These are phyloP conservation scores for Diaporthe aspalathi DNA, from an alignment of 2,329 filamentous ascomycete species.

Conservation along the genomic window DNA sequence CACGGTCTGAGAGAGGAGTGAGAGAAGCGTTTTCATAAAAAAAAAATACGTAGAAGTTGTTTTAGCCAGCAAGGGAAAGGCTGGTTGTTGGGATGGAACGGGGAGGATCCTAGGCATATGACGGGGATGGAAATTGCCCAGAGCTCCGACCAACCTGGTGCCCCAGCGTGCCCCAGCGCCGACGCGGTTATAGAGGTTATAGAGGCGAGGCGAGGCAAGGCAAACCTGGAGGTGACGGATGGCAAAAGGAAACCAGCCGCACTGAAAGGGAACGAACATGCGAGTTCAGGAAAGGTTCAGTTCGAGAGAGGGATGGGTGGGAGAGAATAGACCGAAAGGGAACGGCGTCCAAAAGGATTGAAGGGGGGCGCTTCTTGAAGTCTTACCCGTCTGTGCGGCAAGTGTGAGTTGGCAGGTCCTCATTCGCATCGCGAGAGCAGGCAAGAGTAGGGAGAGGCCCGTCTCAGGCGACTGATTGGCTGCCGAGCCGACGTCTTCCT, in stretches of 20 bases:
- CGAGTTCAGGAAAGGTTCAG: background rate
- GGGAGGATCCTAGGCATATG: constrained; percentile 21
- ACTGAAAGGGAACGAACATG: background rate
- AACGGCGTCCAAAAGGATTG: background rate
- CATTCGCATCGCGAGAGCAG: constrained; percentile 35
- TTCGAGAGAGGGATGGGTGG: background rate
- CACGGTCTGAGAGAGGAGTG: background rate
- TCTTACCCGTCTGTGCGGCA: constrained; percentile 34
- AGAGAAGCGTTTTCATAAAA: background rate
- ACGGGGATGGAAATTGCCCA: constrained; percentile 23
- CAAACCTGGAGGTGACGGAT: background rate
- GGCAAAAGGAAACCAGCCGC: background rate
- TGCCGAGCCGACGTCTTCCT: constrained; percentile 29
- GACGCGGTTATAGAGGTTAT: background rate
- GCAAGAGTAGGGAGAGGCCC: constrained; percentile 32
- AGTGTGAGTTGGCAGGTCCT: constrained; percentile 33
- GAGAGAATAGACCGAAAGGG: background rate
- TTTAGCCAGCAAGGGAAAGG: constrained; percentile 17
- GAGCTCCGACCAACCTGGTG: constrained; percentile 28
- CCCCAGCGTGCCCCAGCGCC: constrained; percentile 7
- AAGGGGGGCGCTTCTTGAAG: constrained; percentile 33
- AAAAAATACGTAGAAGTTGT: constrained; percentile 10
- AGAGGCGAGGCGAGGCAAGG: background rate
- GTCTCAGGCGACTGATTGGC: constrained; percentile 34
- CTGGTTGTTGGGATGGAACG: constrained; percentile 30